Evolutionary conservation across 495 filamentous ascomycete genomes (phyloP), one percentile per base, ranked within the genome.

Genomic region (Penicillium roqueforti): DNA sequence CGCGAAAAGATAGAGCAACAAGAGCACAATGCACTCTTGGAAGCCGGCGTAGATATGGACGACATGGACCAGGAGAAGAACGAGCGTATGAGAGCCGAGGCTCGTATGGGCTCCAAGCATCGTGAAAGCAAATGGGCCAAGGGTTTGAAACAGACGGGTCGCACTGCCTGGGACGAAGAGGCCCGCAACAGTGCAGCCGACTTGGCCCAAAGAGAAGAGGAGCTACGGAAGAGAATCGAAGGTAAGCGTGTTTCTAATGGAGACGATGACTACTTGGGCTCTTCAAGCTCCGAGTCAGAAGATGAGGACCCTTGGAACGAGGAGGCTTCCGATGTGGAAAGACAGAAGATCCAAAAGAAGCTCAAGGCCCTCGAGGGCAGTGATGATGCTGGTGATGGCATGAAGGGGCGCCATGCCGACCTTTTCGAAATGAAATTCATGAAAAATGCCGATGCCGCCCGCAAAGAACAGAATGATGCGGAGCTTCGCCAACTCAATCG

Each of bases 61-160:
- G 91, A 93, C 38, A 83, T 89, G 48, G 92, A 97, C 56, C 75
- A 83, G 40, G 91, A 96, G 63, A 75, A 78, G 48, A 84, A 83
- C 47, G 91, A 96, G 62, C 80, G 91, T 18, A 80, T 82, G 55
- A 77, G 93, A 59, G 93, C 93, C 5, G 82, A 87, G 68, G 92
- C 92, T 63, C 76, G 93, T 58, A 95, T 98, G 86, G 87, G 91
- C 23, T 82, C 85, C 11, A 87, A 89, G 56, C 92, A 97, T 70
- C 79, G 84, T 49, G 89, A 95, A 32, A 96, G 91, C 73, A 95
- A 89, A 60, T 98, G 92, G 91, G 92, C 92, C 10, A 97, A 96
- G 75, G 83, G 83, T 47, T 75, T 91, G 56, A 93, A 92, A 64
- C 80, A 88, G 54, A 87, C 81, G 40, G 87, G 87, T 7, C 83